Base-by-base conservation (phyloP, 306 rosid species). In the Mucuna pruriens region DNA sequence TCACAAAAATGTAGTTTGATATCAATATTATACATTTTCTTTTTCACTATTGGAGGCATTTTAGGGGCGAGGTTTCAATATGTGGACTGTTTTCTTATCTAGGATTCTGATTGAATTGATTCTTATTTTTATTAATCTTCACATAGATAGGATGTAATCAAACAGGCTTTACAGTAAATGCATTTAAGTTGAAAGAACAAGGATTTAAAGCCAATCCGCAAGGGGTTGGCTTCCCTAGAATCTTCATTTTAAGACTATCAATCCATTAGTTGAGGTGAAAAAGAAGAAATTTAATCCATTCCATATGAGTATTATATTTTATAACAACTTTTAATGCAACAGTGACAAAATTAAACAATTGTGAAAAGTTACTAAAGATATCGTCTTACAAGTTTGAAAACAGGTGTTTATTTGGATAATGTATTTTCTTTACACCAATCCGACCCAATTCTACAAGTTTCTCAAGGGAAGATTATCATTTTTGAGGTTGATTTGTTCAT, bases 31-130 rank as follows among this genome's bases (percentile, higher is more conserved):
- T 49, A 74, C 49, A 34, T 0, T 7, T 1, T 33, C n/a, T 17
- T 36, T 23, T 60, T 9, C 2, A 6, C 34, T 12, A 26, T 60
- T 10, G 66, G 3, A 20, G 17, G 19, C 66, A 26, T 61, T 61
- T 61, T 29, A 61, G n/a, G 12, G 67, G 71, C 6, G 13, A 36
- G 16, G 71, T 29, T 11, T 29, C 61, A 49, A 19, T 73, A 3
- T 52, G 34, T 73, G 34, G 36, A 33, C 63, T 36, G 34, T 7
- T 73, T 73, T n/a, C n/a, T n/a, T n/a, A n/a, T 9, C 58, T 46
- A 46, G 42, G 75, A 70, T 71, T 71, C 61, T 26, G 25, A 71
- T 71, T 46, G 76, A 71, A 73, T 33, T 51, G 49, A 46, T 12
- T 33, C 33, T 48, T 49, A 49, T 51, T 34, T 49, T 73, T 20